These are phyloP conservation scores for Amylocarpus encephaloides DNA, from an alignment of 2,329 filamentous ascomycete species.

Conservation along the genomic window DNA sequence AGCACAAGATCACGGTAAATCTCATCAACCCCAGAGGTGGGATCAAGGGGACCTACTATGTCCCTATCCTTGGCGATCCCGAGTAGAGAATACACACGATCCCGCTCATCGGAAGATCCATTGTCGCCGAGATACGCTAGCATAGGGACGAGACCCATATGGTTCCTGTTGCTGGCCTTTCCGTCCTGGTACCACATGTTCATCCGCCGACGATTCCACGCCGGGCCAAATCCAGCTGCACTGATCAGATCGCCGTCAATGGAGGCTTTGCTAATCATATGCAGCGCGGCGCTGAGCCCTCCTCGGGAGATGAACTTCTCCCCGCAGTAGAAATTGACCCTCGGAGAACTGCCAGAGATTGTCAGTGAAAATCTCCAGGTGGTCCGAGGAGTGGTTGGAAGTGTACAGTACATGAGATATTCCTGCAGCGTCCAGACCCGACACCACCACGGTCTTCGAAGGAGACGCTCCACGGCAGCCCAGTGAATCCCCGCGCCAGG, in stretches of 20 bases:
- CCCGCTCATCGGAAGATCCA: slow-evolving; percentile 4
- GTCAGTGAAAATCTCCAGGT: too few relatives aligned
- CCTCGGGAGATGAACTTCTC: slow-evolving; percentile 3
- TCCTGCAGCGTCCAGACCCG: slow-evolving; percentile 14
- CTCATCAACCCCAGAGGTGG: not conserved
- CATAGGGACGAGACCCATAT: slow-evolving; percentile 2
- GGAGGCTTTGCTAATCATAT: not conserved
- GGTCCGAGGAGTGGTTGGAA: too few relatives aligned
- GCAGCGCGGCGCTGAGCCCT: not conserved
- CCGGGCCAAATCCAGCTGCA: not conserved
- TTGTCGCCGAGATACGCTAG: slow-evolving; percentile 6
- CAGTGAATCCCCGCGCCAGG: not conserved
- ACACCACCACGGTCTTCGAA: slow-evolving; percentile 8
- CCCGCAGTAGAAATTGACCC: slow-evolving; percentile 8
- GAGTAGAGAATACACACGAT: slow-evolving; percentile 6
- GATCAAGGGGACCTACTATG: not conserved
- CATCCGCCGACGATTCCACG: slow-evolving; percentile 6
- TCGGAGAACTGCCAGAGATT: too few relatives aligned
- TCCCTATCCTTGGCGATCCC: not conserved
- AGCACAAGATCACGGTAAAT: not conserved
- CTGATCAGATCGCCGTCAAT: not conserved
- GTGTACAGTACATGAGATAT: slow-evolving; percentile 2
- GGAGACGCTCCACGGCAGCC: slow-evolving; percentile 5
- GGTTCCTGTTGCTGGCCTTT: not conserved
- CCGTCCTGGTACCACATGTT: slow-evolving; percentile 1